Percentiles rank a stretch among this genome's conserved stretches.
Conservation (phyloP, 2,329 filamentous ascomycete species). For the Fusarium abutilonis region DNA sequence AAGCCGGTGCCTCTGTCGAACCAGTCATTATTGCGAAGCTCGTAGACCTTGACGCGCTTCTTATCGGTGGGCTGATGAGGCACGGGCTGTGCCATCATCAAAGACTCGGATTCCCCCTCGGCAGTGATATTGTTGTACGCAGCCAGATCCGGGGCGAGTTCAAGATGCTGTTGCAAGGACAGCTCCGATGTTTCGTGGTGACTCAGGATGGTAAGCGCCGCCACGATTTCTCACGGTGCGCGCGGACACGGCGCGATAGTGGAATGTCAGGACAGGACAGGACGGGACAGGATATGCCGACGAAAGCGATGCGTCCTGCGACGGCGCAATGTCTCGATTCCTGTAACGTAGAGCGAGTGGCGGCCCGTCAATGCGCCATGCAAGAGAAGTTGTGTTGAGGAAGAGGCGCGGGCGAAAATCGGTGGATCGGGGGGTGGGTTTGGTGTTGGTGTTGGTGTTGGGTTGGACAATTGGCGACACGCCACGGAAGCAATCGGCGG, state of each 20-base stretch:
- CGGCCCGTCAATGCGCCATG: conserved; percentile 49
- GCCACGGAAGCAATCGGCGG: conserved; percentile 40
- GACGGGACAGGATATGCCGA: conserved; percentile 7
- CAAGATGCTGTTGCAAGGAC: conserved; percentile 69
- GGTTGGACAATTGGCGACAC: conserved; percentile 40
- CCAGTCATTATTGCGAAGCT: conserved; percentile 98
- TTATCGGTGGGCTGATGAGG: conserved; percentile 73
- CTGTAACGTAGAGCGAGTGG: conserved; percentile 34
- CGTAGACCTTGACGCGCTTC: conserved; percentile 96
- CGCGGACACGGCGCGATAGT: conserved; percentile 45
- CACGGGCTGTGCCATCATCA: conserved; percentile 78
- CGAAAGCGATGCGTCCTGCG: conserved; percentile 28
- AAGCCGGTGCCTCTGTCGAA: conserved; percentile 97
- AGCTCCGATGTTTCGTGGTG: conserved; percentile 63
- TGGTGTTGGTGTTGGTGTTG: neutral
- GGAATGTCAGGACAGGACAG: conserved; percentile 6
- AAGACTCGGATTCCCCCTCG: conserved; percentile 67
- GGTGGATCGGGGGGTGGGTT: conserved; percentile 23
- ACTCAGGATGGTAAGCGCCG: conserved; percentile 65
- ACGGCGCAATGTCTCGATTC: conserved; percentile 31
- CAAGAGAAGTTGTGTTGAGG: conserved; percentile 38
- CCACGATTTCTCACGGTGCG: conserved; percentile 58
- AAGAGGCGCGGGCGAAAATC: conserved; percentile 29
- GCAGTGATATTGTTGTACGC: conserved; percentile 59
- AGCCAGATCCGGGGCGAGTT: conserved; percentile 63